These are phyloP conservation scores for Malassezia obtusa DNA, from an alignment of 1,284 basidiomycete species.

Conservation along the genomic window DNA sequence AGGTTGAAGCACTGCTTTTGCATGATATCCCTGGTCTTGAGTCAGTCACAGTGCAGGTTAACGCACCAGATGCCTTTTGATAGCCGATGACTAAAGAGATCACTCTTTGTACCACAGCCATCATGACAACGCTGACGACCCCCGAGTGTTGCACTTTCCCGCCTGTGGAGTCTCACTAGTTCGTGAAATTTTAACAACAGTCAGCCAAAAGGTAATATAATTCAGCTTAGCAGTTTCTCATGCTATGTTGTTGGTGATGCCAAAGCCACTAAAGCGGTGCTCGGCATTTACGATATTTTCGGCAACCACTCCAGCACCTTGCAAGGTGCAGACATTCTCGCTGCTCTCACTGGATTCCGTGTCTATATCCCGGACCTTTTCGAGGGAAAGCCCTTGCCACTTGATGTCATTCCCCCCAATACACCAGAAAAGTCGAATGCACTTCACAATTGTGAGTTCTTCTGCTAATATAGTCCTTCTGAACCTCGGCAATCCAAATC, in stretches of 20 bases:
- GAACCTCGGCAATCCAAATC: slow-evolving; percentile 47
- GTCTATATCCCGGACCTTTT: slow-evolving; percentile 63
- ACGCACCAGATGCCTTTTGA: neutral
- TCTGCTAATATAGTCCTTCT: slow-evolving; percentile 13
- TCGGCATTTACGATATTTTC: slow-evolving; percentile 60
- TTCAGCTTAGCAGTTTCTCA: slow-evolving; percentile 22
- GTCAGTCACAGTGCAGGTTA: slow-evolving; percentile 31
- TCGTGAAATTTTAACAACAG: neutral
- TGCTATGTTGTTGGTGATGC: slow-evolving; percentile 46
- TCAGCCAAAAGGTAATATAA: slow-evolving; percentile 48
- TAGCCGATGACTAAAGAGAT: neutral
- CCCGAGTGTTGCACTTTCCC: slow-evolving; percentile 50
- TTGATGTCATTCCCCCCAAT: slow-evolving; percentile 54
- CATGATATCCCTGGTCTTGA: slow-evolving; percentile 30
- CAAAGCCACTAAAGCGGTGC: slow-evolving; percentile 53
- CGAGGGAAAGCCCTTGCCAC: slow-evolving; percentile 53
- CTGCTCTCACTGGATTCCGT: slow-evolving; percentile 45
- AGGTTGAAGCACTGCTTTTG: slow-evolving; percentile 28
- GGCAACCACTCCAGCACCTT: slow-evolving; percentile 53
- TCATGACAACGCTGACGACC: slow-evolving; percentile 20
- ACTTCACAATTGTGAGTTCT: slow-evolving; percentile 32
- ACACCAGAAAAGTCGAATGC: slow-evolving; percentile 48
- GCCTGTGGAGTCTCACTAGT: slow-evolving; percentile 51
- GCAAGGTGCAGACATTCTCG: slow-evolving; percentile 56
- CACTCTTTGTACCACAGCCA: neutral